Base-by-base conservation (phyloP, 2,329 filamentous ascomycete genomes). In the Exophiala xenobiotica region DNA sequence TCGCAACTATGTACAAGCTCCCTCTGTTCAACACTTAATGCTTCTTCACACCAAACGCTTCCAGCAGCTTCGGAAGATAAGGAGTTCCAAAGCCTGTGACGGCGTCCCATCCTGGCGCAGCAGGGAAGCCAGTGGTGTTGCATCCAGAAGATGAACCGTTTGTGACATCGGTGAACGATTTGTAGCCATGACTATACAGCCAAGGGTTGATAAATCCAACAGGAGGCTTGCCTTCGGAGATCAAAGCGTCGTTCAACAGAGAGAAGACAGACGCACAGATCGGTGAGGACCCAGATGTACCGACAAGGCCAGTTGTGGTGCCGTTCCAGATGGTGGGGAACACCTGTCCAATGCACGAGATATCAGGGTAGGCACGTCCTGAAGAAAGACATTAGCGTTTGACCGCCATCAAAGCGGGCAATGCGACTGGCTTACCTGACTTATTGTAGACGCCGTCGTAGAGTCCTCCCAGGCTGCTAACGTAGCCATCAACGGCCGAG, bases 351-450 rank as follows among this genome's bases (percentile, higher is more conserved):
- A 87, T 80, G 14, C 80, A 81, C 1, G 82, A 70, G 11, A 86
- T 72, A 60, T 87, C 83, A 0, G 83, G 82, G 53, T 82, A 80
- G 0, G 70, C 84, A 51, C 83, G 76, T 0, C 83, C 84, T 11
- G 77, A 14, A 24, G 16, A 46, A 9, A 37, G 20, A 7, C 9
- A n/a, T 40, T 7, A 40, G 38, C n/a, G 12, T 12, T 39, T n/a
- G n/a, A n/a, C n/a, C n/a, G n/a, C n/a, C n/a, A 41, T 31, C 3
- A 39, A 27, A 40, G 33, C n/a, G 19, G 6, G n/a, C 9, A 12
- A 4, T n/a, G 78, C 22, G 22, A 79, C 71, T 0, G 74, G 29
- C 67, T 65, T 64, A 65, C 59, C 5, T 74, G 74, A 58, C 87
- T 80, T 18, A 80, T 81, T 3, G 82, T 70, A 16, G 85, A 73